Evolutionary conservation across 495 filamentous ascomycete species (phyloP), one percentile per base, ranked within the genome.

Genomic region (Monascus purpureus): DNA sequence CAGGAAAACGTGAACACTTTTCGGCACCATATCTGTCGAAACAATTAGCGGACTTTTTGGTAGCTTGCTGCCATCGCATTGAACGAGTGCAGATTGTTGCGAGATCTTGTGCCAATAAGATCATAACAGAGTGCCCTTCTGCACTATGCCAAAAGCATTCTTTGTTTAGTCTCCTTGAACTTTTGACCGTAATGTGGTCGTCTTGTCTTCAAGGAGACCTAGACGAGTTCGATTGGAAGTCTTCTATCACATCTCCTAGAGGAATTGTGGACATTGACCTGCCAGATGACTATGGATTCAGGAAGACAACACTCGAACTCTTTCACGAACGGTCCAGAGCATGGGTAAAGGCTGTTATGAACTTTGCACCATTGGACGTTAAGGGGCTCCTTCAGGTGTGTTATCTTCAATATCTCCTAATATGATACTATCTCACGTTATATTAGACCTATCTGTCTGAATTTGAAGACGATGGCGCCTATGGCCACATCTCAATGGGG

Each of bases 171-270:
- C 66, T 97, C 19, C 63, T 96, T 5, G 90, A 96, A 48, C 71
- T 97, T 3, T 56, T 97, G 24, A 82, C 82, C 2, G 69, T 95
- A 22, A 82, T 97, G 78, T 97, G 87, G 88, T 68, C 68, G 15
- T 88, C 87, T 46, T 96, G 92, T 46, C 65, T 96, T 5, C 86
- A 96, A 48, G 77, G 77, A 8, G 92, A 97, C 48, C 82, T 85
- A 9, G 90, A 97, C 38, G 77, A 93, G 43, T 97, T 93, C 46
- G 77, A 82, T 32, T 88, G 82, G 55, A 75, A 77, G 38, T 76
- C 85, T 7, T 74, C 68, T 8, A 85, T 90, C 49, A 70, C 67
- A 9, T 94, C 88, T 7, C 51, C 66, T 4, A 67, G 75, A 40
- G 84, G 77, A 7, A 66, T 75, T 28, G 77, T 97, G 3, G 71